Evolutionary conservation across 371 early-diverging fungal species (phyloP).

Genomic region (Apophysomyces trapeziformis): DNA sequence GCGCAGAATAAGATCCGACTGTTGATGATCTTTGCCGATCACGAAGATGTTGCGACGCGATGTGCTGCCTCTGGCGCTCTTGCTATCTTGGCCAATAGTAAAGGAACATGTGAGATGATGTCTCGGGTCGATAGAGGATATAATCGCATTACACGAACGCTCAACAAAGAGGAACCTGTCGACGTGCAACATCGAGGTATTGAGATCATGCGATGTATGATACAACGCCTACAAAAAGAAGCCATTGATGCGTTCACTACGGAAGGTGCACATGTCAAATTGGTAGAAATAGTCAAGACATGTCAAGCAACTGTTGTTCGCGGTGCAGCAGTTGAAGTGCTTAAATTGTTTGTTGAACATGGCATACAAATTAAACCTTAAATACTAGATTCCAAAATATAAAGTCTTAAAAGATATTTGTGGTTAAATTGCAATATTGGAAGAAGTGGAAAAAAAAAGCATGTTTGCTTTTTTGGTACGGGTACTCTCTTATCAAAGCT

Average conservation of each 20-base stretch:
- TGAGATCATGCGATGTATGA: conserved; percentile 54
- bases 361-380: conserved; percentile 30
- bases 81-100: conserved; percentile 76
- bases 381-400: background rate
- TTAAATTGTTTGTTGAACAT: conserved; percentile 57
- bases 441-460: too few species aligned
- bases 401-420: too few species aligned
- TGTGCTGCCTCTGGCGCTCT: conserved; percentile 90
- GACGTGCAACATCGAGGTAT: conserved; percentile 61
- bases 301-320: conserved; percentile 58
- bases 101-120: conserved; percentile 60
- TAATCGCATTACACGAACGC: conserved; percentile 51
- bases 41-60: conserved; percentile 83
- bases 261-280: conserved; percentile 39
- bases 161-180: conserved; percentile 40
- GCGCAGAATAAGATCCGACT: conserved; percentile 68
- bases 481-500: too few species aligned
- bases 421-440: too few species aligned
- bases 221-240: conserved; percentile 37
- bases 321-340: conserved; percentile 58
- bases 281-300: conserved; percentile 46
- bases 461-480: too few species aligned
- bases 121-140: conserved; percentile 55
- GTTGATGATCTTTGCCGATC: conserved; percentile 83
- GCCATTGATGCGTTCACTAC: conserved; percentile 30